Percentiles rank a stretch among this genome's conserved stretches.
These are phyloP conservation scores for Penicillium sp. DNA, from an alignment of 2,329 filamentous ascomycete species.

Conservation along the genomic window DNA sequence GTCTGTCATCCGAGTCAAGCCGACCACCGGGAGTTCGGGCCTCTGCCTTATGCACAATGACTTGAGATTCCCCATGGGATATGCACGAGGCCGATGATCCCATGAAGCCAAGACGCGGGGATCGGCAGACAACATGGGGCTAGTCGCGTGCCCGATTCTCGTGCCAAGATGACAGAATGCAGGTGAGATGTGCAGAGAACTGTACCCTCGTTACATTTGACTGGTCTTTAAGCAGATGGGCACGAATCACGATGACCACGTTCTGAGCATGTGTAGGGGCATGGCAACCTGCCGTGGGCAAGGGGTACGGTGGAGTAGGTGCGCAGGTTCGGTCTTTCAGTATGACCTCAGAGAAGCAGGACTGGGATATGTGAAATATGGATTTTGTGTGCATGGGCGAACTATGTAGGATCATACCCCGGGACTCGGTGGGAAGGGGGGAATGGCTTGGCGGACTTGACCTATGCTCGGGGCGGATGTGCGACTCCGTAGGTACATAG, in stretches of 20 bases:
- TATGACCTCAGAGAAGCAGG: neutral
- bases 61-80: neutral
- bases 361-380: neutral
- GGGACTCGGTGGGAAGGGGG: neutral
- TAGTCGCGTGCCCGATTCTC: neutral
- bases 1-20: too few relatives aligned
- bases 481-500: neutral
- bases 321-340: neutral
- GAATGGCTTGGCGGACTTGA: neutral
- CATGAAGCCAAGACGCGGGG: neutral
- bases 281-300: conserved; percentile 5
- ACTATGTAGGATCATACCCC: neutral
- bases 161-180: conserved; percentile 4
- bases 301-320: neutral
- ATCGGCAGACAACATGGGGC: neutral
- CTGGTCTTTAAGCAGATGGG: neutral
- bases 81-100: neutral
- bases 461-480: neutral
- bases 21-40: neutral
- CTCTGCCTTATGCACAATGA: neutral
- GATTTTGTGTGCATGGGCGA: neutral
- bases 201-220: neutral
- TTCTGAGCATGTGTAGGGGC: conserved; percentile 8
- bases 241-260: conserved; percentile 3
- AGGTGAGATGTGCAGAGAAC: neutral